Base-by-base conservation (phyloP, 768 basidiomycete genomes). In the Krasilnikovozyma curviuscula region DNA sequence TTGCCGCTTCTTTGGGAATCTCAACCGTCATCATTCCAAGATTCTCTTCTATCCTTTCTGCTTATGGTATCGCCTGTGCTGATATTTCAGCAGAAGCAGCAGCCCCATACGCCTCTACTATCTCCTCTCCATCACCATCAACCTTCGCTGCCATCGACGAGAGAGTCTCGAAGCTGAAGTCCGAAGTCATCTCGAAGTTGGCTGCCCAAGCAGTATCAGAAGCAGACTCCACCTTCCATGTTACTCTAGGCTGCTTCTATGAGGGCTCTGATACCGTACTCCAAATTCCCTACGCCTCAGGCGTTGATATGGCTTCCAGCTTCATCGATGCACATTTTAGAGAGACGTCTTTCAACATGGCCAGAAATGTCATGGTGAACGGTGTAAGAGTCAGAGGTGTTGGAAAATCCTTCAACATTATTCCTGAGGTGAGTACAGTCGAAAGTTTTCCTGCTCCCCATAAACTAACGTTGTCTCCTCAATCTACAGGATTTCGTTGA, bases 61-160 rank as follows among this genome's bases (percentile, higher is more conserved):
- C 89, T 0, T 95, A 89, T 56, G 89, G 89, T 0, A 74, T 93
- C n/a, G 83, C 84, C 7, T 70, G 88, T 8, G 84, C 86, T 3
- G 84, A 52, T 28, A 19, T 44, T 19, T n/a, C 31, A 18, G 18
- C 27, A 28, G 43, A 44, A 21, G 16, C 27, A 9, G 28, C 43
- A 14, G 43, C 23, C 7, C 43, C 43, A 14, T 44, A 8, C 19
- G 16, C 43, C 28, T 19, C 18, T 21, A 12, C 18, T 18, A 28
- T 44, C 43, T 19, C 28, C 43, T 16, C 35, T 23, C 35, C 35
- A 5, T 14, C 43, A 7, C 35, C 35, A 5, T 14, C 43, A 7
- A 32, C 43, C 27, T 29, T 31, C 7, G n/a, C 24, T 18, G 24
- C 28, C 2, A 32, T 44, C 43, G 31, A 44, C 7, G 13, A 3